A percentile compares a stretch with the other conserved stretches of the same genome.
These are phyloP conservation scores for Mucuna pruriens DNA, from an alignment of 306 rosid species.

Conservation along the genomic window DNA sequence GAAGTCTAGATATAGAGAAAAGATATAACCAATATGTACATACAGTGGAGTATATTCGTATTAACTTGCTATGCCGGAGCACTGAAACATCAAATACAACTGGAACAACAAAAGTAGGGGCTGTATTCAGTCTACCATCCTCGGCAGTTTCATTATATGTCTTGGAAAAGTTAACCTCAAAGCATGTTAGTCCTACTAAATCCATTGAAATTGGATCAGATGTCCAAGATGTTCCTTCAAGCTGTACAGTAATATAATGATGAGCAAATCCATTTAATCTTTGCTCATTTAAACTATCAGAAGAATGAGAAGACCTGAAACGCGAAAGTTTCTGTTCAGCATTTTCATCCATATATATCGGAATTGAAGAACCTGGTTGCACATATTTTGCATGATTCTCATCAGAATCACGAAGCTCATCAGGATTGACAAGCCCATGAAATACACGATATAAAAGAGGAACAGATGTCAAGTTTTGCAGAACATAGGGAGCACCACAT, in stretches of 20 bases:
- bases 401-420: constrained; percentile 48
- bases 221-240: constrained; percentile 80
- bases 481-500: constrained; percentile 86
- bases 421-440: constrained; percentile 56
- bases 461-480: constrained; percentile 86
- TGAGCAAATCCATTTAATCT: constrained; percentile 69
- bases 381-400: constrained; percentile 58
- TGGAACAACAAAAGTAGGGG: constrained; percentile 72
- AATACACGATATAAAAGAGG: constrained; percentile 66
- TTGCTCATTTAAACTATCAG: constrained; percentile 68
- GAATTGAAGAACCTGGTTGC: constrained; percentile 78
- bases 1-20: constrained; percentile 25
- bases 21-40: constrained; percentile 40
- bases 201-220: constrained; percentile 94
- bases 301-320: constrained; percentile 70
- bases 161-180: constrained; percentile 87
- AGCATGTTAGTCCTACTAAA: constrained; percentile 85
- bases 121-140: constrained; percentile 43
- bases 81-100: constrained; percentile 93
- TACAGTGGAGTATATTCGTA: constrained; percentile 91
- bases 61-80: constrained; percentile 81
- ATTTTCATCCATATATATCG: constrained; percentile 72
- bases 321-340: constrained; percentile 63
- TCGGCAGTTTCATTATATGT: constrained; percentile 45
- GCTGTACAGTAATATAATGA: constrained; percentile 79